Base-by-base conservation (phyloP, 1,139 yeast species). In the Kurtzmaniella natalensis region DNA sequence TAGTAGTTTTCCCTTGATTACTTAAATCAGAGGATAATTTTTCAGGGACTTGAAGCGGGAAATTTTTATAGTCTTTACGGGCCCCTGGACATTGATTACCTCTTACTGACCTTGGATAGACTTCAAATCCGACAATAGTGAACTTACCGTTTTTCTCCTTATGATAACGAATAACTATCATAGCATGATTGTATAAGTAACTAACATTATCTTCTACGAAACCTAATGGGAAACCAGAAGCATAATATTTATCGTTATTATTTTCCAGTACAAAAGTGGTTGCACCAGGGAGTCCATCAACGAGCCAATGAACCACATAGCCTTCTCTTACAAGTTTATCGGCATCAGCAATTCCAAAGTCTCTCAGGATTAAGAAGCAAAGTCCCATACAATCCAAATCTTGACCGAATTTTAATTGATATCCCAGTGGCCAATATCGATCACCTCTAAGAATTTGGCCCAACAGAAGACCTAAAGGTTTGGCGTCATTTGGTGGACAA, bases 271-370 rank as follows among this genome's bases (percentile, higher is more conserved):
- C 76, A 50, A 81, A 84, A 1, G 95, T 84, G 4, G 96, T 86
- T 3, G 95, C 94, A 3, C 94, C 95, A 0, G 96, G 96, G 26
- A 88, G 61, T 14, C 81, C 87, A 59, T 88, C 96, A 15, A 87
- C 67, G 28, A 76, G 59, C 96, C 96, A 88, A 50, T 87, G 92
- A 9, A 74, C 88, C 34, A 81, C 81, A 47, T 87, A 87, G 3
- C 85, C 85, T 37, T 79, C 64, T 44, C 74, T 65, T 31, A 88
- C 78, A 38, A 87, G 61, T 19, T 74, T 67, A 34, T 70, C 76
- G 0, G 94, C 88, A 35, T 73, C 63, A 35, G 56, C 59, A 22
- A 83, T 51, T 3, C 74, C 82, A 1, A 58, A 58, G 13, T 70
- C 71, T 25, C 54, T 61, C 8, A 83, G 73, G 20, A 64, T 61